Base-by-base conservation (phyloP, 352 stramenopile species). In the Phytopythium sindhum region DNA sequence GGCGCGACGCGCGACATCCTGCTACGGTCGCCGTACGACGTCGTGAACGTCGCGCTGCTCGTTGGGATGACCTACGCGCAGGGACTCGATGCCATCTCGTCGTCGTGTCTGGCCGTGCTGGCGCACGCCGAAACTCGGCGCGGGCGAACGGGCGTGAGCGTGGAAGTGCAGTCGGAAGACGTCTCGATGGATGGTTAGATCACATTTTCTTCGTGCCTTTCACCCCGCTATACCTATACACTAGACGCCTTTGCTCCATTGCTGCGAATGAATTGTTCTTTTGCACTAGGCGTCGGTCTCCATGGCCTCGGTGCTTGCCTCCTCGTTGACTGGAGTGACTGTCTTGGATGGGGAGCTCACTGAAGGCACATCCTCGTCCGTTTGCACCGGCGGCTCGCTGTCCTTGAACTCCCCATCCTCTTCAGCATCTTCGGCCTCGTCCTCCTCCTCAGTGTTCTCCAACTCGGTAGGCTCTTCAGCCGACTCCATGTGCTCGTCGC, bases 1-100 rank as follows among this genome's bases (percentile, higher is more conserved):
- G 75, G 80, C 55, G 78, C 84, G 12, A 90, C 72, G 48, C 81
- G 87, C 23, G 83, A 93, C 54, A 80, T 95, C 31, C 69, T 94
- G 41, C 63, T 95, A 47, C 85, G 87, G 31, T 87, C 85, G 23
- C 87, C 87, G 1, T 94, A 94, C 66, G 87, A 95, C 54, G 69
- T 94, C 12, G 71, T 91, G 42, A 95, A 93, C 63, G 67, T 95
- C 19, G 87, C 84, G 3, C 78, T 95, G 23, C 62, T 95, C 24
- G 63, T 86, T 10, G 84, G 82, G 2, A 70, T 95, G 10, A 90
- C 81, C 28, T 91, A 93, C 61, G 75, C 75, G 14, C 76, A 91
- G 59, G 84, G 78, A 0, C 74, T 87, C 48, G 82, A 92, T 41
- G 82, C 86, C 26, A 69, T 93, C 61, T 81, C 77, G 24, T 82